Evolutionary conservation across 495 filamentous ascomycete genomes (phyloP), one percentile per base, ranked within the genome.

Genomic region (Margaritispora aquatica): DNA sequence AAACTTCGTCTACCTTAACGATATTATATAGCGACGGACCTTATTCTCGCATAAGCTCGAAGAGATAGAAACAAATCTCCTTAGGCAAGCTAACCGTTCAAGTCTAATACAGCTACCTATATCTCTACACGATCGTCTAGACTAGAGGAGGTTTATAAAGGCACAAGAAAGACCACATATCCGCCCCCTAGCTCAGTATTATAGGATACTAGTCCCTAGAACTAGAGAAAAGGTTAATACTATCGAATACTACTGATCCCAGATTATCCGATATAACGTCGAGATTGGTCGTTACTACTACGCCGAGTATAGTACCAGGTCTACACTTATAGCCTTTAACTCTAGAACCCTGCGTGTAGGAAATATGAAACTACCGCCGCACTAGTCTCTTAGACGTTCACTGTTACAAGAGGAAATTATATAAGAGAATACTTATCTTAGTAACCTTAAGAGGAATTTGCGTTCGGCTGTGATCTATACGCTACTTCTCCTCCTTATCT

Each of bases 261-360:
- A 90, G 68, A 65, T 91, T 34, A 85, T 87, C 52, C 80, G 84
- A 24, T 73, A 88, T 34, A 92, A 90, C 62, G 51, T 87, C 47
- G 88, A 91, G 72, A 89, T 91, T 54, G 85, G 90, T 68, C 67
- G 82, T 23, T 70, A 88, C 21, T 83, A 81, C 0, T 85, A 89
- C 61, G 81, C 78, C 54, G 90, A 84, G 54, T 87, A 87, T 20
- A 72, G 85, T 26, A 89, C 89, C 85, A 91, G 86, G 59, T 90
- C 88, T 3, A 86, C 87, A n/a, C 90, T 92, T 64, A 83, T 92
- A 57, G 86, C 89, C 60, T 91, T 92, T 75, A 91, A 91, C 60
- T 81, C 89, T 58, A 86, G 89, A 67, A 84, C 89, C 13, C 86
- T 86, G 31, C 86, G 85, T 85, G 62, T 31, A 22, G 49, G 58